phyloP scores from a whole-genome alignment of 345 rosid genomes.

The Hevea brasiliensis region DNA sequence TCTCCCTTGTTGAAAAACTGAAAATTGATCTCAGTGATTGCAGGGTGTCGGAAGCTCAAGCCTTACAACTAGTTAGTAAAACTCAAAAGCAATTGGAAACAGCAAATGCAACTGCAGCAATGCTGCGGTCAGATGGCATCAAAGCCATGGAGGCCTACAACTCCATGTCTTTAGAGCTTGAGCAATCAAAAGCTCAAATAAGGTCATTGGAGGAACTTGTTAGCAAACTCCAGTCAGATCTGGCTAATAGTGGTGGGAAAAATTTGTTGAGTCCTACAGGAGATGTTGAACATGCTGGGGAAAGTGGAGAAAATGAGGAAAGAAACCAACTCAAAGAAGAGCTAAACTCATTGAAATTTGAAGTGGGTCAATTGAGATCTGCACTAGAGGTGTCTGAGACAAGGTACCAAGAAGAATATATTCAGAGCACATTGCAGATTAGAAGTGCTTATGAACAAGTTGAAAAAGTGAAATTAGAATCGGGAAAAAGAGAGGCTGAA shows the following conservation, averaged over 20 bases:
- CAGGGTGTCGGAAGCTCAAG: constrained; percentile 75
- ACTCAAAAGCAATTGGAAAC: constrained; percentile 64
- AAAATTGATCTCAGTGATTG: constrained; percentile 58
- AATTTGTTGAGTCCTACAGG: constrained; percentile 10
- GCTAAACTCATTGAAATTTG: constrained; percentile 48
- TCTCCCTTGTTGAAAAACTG: constrained; percentile 64
- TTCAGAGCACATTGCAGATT: constrained; percentile 82
- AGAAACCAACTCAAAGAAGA: constrained; percentile 53
- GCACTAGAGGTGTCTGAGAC: constrained; percentile 72
- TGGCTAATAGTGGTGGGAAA: constrained; percentile 42
- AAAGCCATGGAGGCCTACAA: constrained; percentile 65
- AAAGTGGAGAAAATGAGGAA: constrained; percentile 35
- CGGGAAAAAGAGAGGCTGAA: constrained; percentile 52
- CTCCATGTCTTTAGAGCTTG: constrained; percentile 55
- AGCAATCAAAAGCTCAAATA: constrained; percentile 58
- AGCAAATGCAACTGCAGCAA: constrained; percentile 59
- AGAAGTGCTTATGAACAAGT: constrained; percentile 78
- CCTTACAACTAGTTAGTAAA: constrained; percentile 52
- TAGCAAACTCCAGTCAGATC: constrained; percentile 50
- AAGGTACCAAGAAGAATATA: constrained; percentile 85
- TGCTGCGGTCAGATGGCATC: constrained; percentile 54
- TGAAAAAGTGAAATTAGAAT: constrained; percentile 53
- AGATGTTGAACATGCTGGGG: constrained; percentile 25
- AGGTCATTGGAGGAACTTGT: constrained; percentile 64
- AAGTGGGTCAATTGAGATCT: constrained; percentile 62